These are phyloP conservation scores for Boechera divaricarpa DNA, from an alignment of 345 rosid species.

Conservation along the genomic window DNA sequence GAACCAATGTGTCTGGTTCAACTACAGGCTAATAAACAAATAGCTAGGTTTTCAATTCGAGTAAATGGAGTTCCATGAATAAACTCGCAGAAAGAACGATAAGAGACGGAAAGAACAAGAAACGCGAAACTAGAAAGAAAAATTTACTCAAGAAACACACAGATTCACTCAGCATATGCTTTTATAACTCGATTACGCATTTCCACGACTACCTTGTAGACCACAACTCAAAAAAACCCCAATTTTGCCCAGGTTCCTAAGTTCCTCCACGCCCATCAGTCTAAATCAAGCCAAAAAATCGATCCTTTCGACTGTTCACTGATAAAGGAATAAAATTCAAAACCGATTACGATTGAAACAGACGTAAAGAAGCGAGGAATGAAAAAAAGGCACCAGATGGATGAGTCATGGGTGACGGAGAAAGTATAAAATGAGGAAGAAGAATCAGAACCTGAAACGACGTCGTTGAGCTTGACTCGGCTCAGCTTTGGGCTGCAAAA, in stretches of 20 bases:
- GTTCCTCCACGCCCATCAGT: conserved; percentile 33
- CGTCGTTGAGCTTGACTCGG: not conserved
- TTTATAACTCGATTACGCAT: not conserved
- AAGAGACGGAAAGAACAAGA: not conserved
- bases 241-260: not conserved
- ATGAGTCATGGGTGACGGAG: conserved; percentile 13
- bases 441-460: conserved; percentile 14
- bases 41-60: conserved; percentile 4
- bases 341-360: conserved; percentile 11
- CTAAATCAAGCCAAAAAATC: conserved; percentile 3
- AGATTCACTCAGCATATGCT: not conserved
- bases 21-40: conserved; percentile 1
- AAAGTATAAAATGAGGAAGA: not conserved
- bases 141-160: not conserved
- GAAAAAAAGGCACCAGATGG: conserved; percentile 7
- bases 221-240: conserved; percentile 23
- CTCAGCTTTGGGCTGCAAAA: no score
- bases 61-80: not conserved
- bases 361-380: not conserved
- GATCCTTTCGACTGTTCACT: conserved; percentile 7
- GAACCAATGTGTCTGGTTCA: not conserved
- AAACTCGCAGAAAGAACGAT: not conserved
- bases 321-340: not conserved
- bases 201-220: conserved; percentile 33
- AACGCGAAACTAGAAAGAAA: not conserved